Base-by-base conservation (phyloP, 2,329 filamentous ascomycete genomes). In the Fusarium bactridioides region DNA sequence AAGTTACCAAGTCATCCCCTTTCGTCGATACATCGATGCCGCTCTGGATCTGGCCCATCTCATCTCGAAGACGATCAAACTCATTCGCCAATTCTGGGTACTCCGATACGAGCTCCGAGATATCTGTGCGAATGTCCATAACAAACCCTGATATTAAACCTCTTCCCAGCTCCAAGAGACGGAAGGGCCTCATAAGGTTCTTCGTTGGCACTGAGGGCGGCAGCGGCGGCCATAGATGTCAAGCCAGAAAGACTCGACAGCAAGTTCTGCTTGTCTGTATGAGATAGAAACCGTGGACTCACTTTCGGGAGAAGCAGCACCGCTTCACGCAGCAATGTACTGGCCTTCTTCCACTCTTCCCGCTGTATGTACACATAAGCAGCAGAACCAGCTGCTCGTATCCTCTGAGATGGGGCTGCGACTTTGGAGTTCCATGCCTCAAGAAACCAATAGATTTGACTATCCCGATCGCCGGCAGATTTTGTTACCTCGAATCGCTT, bases 201-300 rank as follows among this genome's bases (percentile, higher is more conserved):
- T 15, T 19, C 1, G 1, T 25, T 19, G 0, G 47, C 29, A 7
- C n/a, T 51, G 3, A 51, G 3, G 0, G 16, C 3, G 2, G 47
- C 16, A 15, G 47, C n/a, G 0, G 29, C 31, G 9, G 47, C 47
- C 47, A 35, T 25, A 3, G 31, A 51, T 13, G 31, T 51, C 16
- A 51, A 5, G 0, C 47, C 47, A 35, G 21, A 51, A 3, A 51
- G n/a, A 23, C 16, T 23, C 11, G 47, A 35, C 1, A 51, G 47
- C 8, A 51, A 7, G 8, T 8, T 35, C 9, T 51, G 31, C 3
- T 18, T 33, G 0, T 51, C 47, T 25, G 29, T 21, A 25, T 19
- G 47, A 2, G 47, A 4, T 1, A 51, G 16, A 19, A 35, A 51
- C 8, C 47, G 29, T 5, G n/a, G 31, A 10, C 29, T 35, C 4